A percentile compares a stretch with the other conserved stretches of the same genome.
Evolutionary conservation across 495 filamentous ascomycete genomes (phyloP).

Genomic region (Trichoderma reesei): DNA sequence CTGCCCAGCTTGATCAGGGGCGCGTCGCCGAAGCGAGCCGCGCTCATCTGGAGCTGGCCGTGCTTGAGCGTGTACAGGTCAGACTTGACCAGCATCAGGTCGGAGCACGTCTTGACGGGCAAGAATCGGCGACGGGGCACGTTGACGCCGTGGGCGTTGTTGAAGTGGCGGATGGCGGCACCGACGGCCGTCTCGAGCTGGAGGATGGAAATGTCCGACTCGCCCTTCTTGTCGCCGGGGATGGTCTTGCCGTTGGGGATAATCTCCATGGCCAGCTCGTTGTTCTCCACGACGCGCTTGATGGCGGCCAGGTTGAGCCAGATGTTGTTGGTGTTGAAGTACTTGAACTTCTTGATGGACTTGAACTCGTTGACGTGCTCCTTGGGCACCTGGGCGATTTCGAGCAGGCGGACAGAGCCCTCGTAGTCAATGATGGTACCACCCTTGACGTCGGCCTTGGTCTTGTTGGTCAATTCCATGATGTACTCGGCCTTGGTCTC

Average conservation of each 20-base stretch:
- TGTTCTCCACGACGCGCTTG: slow-evolving; percentile 97
- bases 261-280: slow-evolving; percentile 98
- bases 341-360: slow-evolving; percentile 99
- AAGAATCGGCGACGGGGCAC: slow-evolving; percentile 95
- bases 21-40: slow-evolving; percentile 92
- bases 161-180: slow-evolving; percentile 97
- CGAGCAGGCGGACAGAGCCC: slow-evolving; percentile 86
- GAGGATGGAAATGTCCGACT: slow-evolving; percentile 92
- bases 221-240: slow-evolving; percentile 97
- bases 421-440: slow-evolving; percentile 99
- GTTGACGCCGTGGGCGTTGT: slow-evolving; percentile 98
- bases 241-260: slow-evolving; percentile 99
- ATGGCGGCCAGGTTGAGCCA: slow-evolving; percentile 97
- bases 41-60: slow-evolving; percentile 92
- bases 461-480: slow-evolving; percentile 99
- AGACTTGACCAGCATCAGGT: slow-evolving; percentile 99
- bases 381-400: slow-evolving; percentile 99
- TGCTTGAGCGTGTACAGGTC: slow-evolving; percentile 99
- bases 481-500: slow-evolving; percentile 94
- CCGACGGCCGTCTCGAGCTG: slow-evolving; percentile 98
- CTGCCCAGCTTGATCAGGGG: slow-evolving; percentile 97
- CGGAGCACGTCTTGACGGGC: slow-evolving; percentile 99
- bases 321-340: slow-evolving; percentile 99
- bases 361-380: slow-evolving; percentile 99
- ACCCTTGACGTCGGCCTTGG: slow-evolving; percentile 99